phyloP scores from a whole-genome alignment of 2,329 filamentous ascomycete genomes.

The Exophiala viscosa region DNA sequence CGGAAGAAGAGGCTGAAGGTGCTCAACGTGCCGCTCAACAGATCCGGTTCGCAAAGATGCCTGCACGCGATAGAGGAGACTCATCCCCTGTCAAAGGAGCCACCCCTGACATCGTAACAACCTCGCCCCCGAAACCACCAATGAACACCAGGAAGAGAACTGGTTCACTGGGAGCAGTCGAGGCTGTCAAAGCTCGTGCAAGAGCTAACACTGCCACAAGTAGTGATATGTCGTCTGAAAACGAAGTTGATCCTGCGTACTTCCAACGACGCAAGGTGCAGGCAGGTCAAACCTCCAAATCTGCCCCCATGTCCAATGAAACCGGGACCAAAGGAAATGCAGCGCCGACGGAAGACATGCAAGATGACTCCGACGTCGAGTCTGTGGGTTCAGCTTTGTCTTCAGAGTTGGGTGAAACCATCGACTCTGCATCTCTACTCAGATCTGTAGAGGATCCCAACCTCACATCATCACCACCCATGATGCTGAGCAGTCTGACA shows the following conservation, averaged over 20 bases:
- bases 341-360: slow-evolving; percentile 27
- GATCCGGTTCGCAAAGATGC: slow-evolving; percentile 96
- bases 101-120: slow-evolving; percentile 49
- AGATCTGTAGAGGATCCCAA: slow-evolving; percentile 48
- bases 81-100: slow-evolving; percentile 74
- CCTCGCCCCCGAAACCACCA: slow-evolving; percentile 52
- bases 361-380: slow-evolving; percentile 47
- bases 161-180: slow-evolving; percentile 55
- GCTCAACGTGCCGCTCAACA: slow-evolving; percentile 67
- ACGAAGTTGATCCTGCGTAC: slow-evolving; percentile 52
- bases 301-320: slow-evolving; percentile 23
- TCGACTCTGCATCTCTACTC: slow-evolving; percentile 56
- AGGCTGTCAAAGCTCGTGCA: slow-evolving; percentile 51
- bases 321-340: not conserved
- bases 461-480: slow-evolving; percentile 45
- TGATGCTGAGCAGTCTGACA: slow-evolving; percentile 32
- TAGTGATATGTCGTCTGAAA: slow-evolving; percentile 64
- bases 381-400: slow-evolving; percentile 49
- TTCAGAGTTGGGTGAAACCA: slow-evolving; percentile 53
- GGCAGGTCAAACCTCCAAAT: slow-evolving; percentile 36
- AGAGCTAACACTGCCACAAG: slow-evolving; percentile 62
- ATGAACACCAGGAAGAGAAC: slow-evolving; percentile 48
- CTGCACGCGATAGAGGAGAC: slow-evolving; percentile 76
- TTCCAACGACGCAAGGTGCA: slow-evolving; percentile 54
- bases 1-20: slow-evolving; percentile 58